Evolutionary conservation across 225 moss, liverwort and hornwort genomes (phyloP).

Genomic region (Straminergon stramineum): DNA sequence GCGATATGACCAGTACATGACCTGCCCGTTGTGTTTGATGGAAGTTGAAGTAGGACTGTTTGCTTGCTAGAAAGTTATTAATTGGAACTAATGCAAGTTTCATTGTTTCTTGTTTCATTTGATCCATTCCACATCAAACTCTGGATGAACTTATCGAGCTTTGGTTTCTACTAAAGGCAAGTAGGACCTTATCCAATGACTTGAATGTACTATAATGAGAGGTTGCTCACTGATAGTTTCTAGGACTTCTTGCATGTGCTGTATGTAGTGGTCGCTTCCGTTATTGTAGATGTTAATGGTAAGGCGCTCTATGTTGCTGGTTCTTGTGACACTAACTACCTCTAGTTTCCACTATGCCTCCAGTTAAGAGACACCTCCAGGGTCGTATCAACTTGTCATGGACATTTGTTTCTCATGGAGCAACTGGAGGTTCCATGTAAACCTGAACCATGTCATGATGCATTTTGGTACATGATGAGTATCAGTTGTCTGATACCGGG

Average conservation of each 20-base stretch:
- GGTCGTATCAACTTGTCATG: slow-evolving; percentile 14
- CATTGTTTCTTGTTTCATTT: slow-evolving; percentile 32
- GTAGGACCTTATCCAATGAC: slow-evolving; percentile 36
- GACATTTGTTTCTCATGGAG: slow-evolving; percentile 25
- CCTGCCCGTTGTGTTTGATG: neutral
- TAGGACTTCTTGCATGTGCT: slow-evolving; percentile 16
- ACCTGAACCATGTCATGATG: slow-evolving; percentile 8
- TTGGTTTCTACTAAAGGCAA: slow-evolving; percentile 43
- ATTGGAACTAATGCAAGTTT: slow-evolving; percentile 31
- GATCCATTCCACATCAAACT: slow-evolving; percentile 33
- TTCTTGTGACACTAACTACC: slow-evolving; percentile 20
- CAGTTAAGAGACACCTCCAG: slow-evolving; percentile 23
- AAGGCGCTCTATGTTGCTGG: neutral
- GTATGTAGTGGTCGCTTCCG: slow-evolving; percentile 2
- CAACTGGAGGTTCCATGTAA: slow-evolving; percentile 21
- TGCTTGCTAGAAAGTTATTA: neutral
- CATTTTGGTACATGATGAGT: slow-evolving; percentile 10
- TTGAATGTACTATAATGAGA: slow-evolving; percentile 9
- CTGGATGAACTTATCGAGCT: slow-evolving; percentile 32
- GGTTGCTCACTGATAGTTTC: slow-evolving; percentile 7
- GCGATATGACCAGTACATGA: neutral
- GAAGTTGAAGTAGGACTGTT: neutral
- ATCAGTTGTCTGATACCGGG: neutral
- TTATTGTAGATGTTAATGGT: slow-evolving; percentile 6
- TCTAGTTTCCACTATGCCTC: slow-evolving; percentile 22